Conservation (phyloP, 495 filamentous ascomycete genomes). For the Mytilinidion resinicola region DNA sequence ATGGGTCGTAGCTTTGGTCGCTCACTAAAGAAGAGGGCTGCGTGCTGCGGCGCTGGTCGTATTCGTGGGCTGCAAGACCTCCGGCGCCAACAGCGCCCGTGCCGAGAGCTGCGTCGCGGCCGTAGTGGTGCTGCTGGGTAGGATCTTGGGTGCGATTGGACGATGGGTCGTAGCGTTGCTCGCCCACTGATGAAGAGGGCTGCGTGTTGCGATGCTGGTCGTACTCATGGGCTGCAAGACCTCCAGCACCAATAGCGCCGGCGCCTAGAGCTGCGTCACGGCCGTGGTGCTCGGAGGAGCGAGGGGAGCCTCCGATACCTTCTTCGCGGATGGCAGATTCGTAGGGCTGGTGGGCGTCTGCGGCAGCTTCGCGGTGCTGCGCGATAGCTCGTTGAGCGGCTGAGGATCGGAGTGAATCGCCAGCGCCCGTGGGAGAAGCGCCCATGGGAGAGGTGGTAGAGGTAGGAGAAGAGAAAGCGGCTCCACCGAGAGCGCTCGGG, state of each 20-base stretch:
- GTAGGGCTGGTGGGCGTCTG: too few relatives aligned
- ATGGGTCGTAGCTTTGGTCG: background rate
- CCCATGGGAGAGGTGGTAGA: too few relatives aligned
- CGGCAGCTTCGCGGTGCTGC: too few relatives aligned
- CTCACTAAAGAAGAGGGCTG: background rate
- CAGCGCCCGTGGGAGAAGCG: too few relatives aligned
- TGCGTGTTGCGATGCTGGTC: background rate
- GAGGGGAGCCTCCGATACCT: background rate
- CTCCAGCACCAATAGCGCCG: conserved; percentile 15
- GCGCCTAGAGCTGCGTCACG: conserved; percentile 18
- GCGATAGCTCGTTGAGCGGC: too few relatives aligned
- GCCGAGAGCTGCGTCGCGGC: conserved; percentile 15
- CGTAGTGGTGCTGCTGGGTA: conserved; percentile 16
- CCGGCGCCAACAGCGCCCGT: conserved; percentile 19
- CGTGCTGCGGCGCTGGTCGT: background rate
- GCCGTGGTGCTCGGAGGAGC: conserved; percentile 29
- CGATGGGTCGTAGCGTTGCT: background rate
- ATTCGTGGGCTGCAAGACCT: conserved; percentile 7
- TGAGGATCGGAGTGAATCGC: too few relatives aligned
- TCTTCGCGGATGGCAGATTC: too few relatives aligned
- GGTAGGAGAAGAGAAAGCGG: too few relatives aligned
- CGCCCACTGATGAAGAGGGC: background rate
- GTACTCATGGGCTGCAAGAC: conserved; percentile 9
- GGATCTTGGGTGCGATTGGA: background rate
- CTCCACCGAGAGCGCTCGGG: too few relatives aligned